Evolutionary conservation across 2,329 filamentous ascomycete genomes (phyloP), one percentile per base, ranked within the genome.

Genomic region (Aspergillus glaucus): DNA sequence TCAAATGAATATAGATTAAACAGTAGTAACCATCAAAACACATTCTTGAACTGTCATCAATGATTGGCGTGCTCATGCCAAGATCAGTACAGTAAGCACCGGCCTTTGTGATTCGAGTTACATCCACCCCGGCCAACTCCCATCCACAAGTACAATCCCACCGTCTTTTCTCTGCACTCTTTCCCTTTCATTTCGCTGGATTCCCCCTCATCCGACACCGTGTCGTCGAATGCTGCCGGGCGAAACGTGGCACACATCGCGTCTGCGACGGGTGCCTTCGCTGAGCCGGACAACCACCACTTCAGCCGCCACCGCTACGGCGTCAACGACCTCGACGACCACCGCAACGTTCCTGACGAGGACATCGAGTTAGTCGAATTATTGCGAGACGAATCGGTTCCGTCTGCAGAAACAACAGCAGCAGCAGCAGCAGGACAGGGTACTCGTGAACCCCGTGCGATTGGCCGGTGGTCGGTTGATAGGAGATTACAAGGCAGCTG

Each of bases 301-400:
- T 4, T 21, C 4, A 22, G 15, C 41, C 41, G 24, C 6, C 24
- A 10, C 32, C 12, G 12, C 32, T 22, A 45, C 44, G 7, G 40
- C 44, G 22, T 22, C 44, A 24, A 36, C 44, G 15, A 43, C 22
- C 12, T n/a, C 21, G 12, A 51, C 43, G 26, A 45, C 21, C 34
- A 50, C 48, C 30, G 51, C 45, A 19, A 50, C 49, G 30, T 54
- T 39, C 52, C 37, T 44, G 55, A 42, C 34, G 56, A 62, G 53
- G 61, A 58, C 46, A 63, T 69, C 50, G 66, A 70, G 53, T 66
- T 69, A 49, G 59, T 56, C 55, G 53, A 60, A 14, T 60, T 55
- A 8, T 39, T 10, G 15, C 51, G 52, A 47, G 48, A 17, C 34
- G 14, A n/a, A n/a, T 3, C 34, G 6, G 15, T 2, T 7, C 14